Evolutionary conservation across 1,284 basidiomycete genomes (phyloP).

Genomic region (Sanghuangporus sanghuang): DNA sequence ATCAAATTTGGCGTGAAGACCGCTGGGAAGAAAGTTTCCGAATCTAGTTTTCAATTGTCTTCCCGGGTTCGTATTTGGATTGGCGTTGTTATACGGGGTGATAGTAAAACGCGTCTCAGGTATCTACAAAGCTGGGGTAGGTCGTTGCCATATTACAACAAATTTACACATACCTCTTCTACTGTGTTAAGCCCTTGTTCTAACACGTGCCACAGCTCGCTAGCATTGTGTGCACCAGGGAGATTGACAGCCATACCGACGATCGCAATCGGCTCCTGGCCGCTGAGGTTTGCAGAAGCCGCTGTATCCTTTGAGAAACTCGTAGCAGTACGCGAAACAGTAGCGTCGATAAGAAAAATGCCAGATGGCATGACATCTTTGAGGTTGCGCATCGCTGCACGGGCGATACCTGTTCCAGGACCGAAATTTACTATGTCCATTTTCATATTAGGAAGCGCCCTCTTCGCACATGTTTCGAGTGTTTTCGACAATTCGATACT

Average conservation of each 20-base stretch:
- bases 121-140: slow-evolving; percentile 36
- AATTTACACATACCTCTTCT: slow-evolving; percentile 41
- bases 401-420: slow-evolving; percentile 42
- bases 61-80: slow-evolving; percentile 21
- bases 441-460: background rate
- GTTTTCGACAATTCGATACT: slow-evolving; percentile 6
- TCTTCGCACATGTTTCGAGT: background rate
- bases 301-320: slow-evolving; percentile 13
- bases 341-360: slow-evolving; percentile 29
- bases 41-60: slow-evolving; percentile 46
- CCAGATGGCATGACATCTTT: slow-evolving; percentile 30
- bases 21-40: slow-evolving; percentile 58
- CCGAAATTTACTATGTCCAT: slow-evolving; percentile 46
- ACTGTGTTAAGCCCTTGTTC: slow-evolving; percentile 53
- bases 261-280: slow-evolving; percentile 57
- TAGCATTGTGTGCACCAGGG: slow-evolving; percentile 47
- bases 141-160: slow-evolving; percentile 2
- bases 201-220: slow-evolving; percentile 54
- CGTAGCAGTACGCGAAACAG: slow-evolving; percentile 10
- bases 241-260: slow-evolving; percentile 66
- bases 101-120: slow-evolving; percentile 53
- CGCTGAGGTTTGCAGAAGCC: slow-evolving; percentile 17
- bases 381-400: slow-evolving; percentile 27
- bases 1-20: slow-evolving; percentile 51
- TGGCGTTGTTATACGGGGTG: slow-evolving; percentile 30